Percentiles rank a stretch among this genome's conserved stretches.
Conservation (phyloP, 768 basidiomycete species). For the Trametes elegans region DNA sequence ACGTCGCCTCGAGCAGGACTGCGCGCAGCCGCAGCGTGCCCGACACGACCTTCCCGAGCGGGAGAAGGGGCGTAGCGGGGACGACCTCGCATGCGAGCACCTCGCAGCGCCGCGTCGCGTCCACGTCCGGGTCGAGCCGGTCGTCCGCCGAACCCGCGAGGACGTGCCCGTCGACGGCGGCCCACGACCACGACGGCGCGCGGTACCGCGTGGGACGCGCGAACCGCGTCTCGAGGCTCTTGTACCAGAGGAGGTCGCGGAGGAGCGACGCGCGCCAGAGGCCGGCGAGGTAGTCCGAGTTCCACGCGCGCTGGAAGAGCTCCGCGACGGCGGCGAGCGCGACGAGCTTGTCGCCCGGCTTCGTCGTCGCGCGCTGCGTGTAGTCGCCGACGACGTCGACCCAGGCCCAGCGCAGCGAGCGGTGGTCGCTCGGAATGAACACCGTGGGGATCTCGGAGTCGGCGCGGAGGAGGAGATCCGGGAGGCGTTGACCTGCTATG, state of each 20-base stretch:
- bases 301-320: constrained; percentile 2
- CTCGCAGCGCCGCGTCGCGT: background rate
- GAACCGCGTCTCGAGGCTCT: background rate
- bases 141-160: background rate
- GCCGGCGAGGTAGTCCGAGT: constrained; percentile 12
- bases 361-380: background rate
- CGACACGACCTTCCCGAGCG: constrained; percentile 1
- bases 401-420: constrained; percentile 2
- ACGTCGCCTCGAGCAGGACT: background rate
- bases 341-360: constrained; percentile 13
- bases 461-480: background rate
- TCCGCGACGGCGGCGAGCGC: constrained; percentile 13
- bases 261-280: constrained; percentile 4
- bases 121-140: background rate
- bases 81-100: background rate
- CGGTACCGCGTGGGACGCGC: background rate
- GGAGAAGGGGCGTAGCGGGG: background rate
- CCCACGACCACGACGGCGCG: constrained; percentile 18
- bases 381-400: constrained; percentile 1
- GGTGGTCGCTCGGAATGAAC: background rate
- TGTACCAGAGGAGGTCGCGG: constrained; percentile 8
- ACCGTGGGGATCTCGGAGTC: background rate
- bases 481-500: background rate
- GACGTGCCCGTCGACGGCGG: constrained; percentile 8
- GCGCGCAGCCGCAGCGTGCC: constrained; percentile 3